Evolutionary conservation across 768 basidiomycete genomes (phyloP).

Genomic region (Epithele typhae): DNA sequence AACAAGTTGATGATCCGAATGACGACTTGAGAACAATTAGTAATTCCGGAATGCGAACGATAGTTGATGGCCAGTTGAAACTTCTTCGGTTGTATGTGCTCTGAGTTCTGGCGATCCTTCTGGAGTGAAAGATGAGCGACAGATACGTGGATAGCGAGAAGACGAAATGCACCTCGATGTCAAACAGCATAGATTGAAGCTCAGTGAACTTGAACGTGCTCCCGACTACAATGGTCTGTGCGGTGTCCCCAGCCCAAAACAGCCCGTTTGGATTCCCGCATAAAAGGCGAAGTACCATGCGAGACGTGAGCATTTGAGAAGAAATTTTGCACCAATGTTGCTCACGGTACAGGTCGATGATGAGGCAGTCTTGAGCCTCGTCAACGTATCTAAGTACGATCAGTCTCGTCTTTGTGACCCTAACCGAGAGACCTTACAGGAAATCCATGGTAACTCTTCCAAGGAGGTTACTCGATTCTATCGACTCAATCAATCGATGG

Average conservation of each 20-base stretch:
- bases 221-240: conserved; percentile 70
- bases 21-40: conserved; percentile 60
- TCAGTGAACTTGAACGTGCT: conserved; percentile 68
- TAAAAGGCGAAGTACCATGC: not conserved
- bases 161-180: not conserved
- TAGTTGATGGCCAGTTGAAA: conserved; percentile 65
- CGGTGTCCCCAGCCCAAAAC: conserved; percentile 52
- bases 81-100: conserved; percentile 19
- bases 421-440: conserved; percentile 35
- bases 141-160: not conserved
- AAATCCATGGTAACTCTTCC: conserved; percentile 49
- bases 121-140: not conserved
- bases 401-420: no score
- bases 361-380: conserved; percentile 66
- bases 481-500: no score
- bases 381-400: conserved; percentile 60
- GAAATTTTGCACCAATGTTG: conserved; percentile 45
- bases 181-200: conserved; percentile 61
- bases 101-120: not conserved
- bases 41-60: conserved; percentile 68
- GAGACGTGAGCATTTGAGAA: conserved; percentile 32
- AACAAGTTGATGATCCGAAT: conserved; percentile 54
- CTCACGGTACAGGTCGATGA: conserved; percentile 59
- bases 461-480: conserved; percentile 16
- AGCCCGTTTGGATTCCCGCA: not conserved